Conservation (phyloP, 2,329 filamentous ascomycete genomes). For the Botryosphaeria dothidea region DNA sequence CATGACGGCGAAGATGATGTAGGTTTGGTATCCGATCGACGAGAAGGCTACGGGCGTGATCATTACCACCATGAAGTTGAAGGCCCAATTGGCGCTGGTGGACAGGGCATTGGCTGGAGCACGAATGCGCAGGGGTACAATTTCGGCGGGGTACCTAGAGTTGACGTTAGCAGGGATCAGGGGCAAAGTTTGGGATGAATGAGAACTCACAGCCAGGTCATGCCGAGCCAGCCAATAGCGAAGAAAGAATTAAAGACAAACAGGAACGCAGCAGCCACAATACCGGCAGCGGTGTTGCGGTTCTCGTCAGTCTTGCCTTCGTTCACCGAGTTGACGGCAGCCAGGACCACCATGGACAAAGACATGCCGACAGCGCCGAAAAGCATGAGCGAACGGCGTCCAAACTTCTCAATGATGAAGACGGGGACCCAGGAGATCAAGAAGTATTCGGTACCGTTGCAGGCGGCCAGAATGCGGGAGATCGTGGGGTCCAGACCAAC, state of each 20-base stretch:
- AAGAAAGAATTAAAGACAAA: slow-evolving; percentile 94
- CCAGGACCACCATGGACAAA: slow-evolving; percentile 36
- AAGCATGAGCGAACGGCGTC: slow-evolving; percentile 39
- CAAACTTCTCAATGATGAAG: slow-evolving; percentile 42
- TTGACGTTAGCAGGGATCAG: slow-evolving; percentile 20
- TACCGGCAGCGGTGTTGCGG: slow-evolving; percentile 15
- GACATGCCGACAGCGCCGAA: slow-evolving; percentile 40
- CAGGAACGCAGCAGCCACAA: slow-evolving; percentile 71
- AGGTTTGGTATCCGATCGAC: slow-evolving; percentile 57
- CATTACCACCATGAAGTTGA: slow-evolving; percentile 65
- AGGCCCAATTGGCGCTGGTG: slow-evolving; percentile 70
- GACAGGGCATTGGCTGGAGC: slow-evolving; percentile 84
- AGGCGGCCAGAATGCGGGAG: slow-evolving; percentile 40
- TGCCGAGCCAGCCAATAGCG: slow-evolving; percentile 75
- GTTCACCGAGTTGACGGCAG: slow-evolving; percentile 33
- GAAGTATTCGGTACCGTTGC: slow-evolving; percentile 44
- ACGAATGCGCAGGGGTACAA: slow-evolving; percentile 85
- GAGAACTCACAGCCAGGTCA: slow-evolving; percentile 56
- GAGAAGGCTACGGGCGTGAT: slow-evolving; percentile 63
- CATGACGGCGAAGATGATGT: slow-evolving; percentile 59
- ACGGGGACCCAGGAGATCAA: slow-evolving; percentile 44
- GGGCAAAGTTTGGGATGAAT: slow-evolving; percentile 16
- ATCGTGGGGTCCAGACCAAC: slow-evolving; percentile 39
- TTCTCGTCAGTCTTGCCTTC: slow-evolving; percentile 11
- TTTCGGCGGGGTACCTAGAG: slow-evolving; percentile 62